Conservation (phyloP, 2,329 filamentous ascomycete genomes). For the Fusarium vanettenii region DNA sequence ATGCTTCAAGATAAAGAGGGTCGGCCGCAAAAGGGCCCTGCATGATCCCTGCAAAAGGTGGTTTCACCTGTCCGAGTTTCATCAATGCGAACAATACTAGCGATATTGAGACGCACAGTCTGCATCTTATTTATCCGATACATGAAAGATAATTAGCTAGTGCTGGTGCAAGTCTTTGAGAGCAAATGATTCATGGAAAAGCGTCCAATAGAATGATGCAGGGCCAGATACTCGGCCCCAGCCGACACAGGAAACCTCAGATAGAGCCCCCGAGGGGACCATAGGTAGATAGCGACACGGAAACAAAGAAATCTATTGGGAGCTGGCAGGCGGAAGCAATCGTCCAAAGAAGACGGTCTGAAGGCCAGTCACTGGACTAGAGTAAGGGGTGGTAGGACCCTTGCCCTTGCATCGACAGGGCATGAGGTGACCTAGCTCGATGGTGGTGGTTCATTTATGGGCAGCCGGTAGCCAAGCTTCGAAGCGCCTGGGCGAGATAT, state of each 20-base stretch:
- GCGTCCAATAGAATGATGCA: background rate
- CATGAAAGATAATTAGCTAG: background rate
- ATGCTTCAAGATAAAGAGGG: constrained; percentile 18
- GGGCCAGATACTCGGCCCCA: background rate
- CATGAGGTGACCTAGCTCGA: background rate
- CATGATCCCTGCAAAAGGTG: constrained; percentile 6
- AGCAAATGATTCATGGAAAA: background rate
- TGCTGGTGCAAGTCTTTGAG: background rate
- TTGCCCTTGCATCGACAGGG: background rate
- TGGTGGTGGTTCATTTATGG: background rate
- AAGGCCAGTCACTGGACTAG: background rate
- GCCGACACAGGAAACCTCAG: background rate
- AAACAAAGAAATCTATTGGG: background rate
- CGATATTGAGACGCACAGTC: background rate
- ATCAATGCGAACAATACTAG: background rate
- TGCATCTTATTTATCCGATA: background rate
- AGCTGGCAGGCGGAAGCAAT: background rate
- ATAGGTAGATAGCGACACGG: background rate
- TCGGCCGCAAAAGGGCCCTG: background rate
- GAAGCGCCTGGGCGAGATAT: background rate
- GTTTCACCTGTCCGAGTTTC: constrained; percentile 15
- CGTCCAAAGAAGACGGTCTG: background rate
- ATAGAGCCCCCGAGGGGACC: background rate
- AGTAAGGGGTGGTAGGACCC: background rate
- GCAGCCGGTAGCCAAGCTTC: background rate